Base-by-base conservation (phyloP, 2,329 filamentous ascomycete species). In the Penicillium sp. region DNA sequence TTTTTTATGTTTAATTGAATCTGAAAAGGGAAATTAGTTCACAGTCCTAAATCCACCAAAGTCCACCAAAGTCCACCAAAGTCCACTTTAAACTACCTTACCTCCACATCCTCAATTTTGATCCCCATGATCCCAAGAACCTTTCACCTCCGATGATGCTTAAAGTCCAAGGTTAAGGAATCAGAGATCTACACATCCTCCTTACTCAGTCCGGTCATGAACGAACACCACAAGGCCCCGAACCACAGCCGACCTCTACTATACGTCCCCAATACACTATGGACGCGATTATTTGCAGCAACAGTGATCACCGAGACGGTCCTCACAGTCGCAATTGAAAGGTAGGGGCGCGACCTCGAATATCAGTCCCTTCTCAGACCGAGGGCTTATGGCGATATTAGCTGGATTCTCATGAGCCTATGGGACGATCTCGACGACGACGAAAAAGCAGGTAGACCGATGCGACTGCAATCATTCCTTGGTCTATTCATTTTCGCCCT, bases 401-500 rank as follows among this genome's bases (percentile, higher is more conserved):
- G 61, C 37, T 63, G 61, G 61, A 43, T 63, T 33, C 55, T 63
- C 11, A 48, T 62, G 16, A 62, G 58, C 31, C 50, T 62, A 5
- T 58, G 56, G 19, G 50, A 57, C n/a, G 47, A 62, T 10, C 58
- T 63, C 52, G 40, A 50, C 30, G 38, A 54, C 14, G 25, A 35
- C n/a, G 51, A 48, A 1, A 54, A 56, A 16, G 17, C 38, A 14
- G 22, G 40, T n/a, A 60, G 49, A 8, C 46, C 50, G 10, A 6
- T 57, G 26, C 61, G 61, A 40, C 56, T 63, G 35, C 61, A 59
- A 22, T 63, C 61, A n/a, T 63, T 63, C 17, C 47, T 63, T 3
- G 61, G 60, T 12, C 54, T 63, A 5, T 63, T 61, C 47, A 63
- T 63, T 5, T 63, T 63, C 44, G 61, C 61, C 2, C 52, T 63